Percentiles rank a stretch among this genome's conserved stretches.
Conservation (phyloP, 23 red algal genomes). For the Gracilariopsis chorda region DNA sequence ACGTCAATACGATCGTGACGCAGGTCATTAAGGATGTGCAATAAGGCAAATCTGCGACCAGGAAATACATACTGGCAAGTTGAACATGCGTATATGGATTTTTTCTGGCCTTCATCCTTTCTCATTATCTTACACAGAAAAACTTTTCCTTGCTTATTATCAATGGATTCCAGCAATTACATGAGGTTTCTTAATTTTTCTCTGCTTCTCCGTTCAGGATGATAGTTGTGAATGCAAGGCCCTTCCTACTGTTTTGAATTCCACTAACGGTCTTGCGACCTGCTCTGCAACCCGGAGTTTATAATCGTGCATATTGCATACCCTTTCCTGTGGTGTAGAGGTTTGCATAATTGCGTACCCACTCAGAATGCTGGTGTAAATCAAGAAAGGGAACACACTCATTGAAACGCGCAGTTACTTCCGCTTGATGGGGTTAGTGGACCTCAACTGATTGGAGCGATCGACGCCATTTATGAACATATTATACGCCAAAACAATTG, state of each 20-base stretch:
- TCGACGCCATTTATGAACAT: neutral
- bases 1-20: neutral
- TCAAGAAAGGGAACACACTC: neutral
- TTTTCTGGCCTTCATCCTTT: neutral
- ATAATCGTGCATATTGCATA: neutral
- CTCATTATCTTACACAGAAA: neutral
- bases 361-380: neutral
- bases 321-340: neutral
- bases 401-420: neutral
- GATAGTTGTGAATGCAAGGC: neutral
- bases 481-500: slow-evolving; percentile 8
- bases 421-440: neutral
- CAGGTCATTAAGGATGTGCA: neutral
- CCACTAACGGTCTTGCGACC: neutral
- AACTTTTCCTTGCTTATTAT: neutral
- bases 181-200: too few species aligned
- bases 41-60: neutral
- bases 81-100: neutral
- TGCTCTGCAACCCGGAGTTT: neutral
- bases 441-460: neutral
- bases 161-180: neutral
- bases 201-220: too few species aligned
- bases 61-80: neutral
- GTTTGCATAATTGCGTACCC: neutral
- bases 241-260: neutral